These are phyloP conservation scores for Euphorbia corollata DNA, from an alignment of 441 rosid species.

Conservation along the genomic window DNA sequence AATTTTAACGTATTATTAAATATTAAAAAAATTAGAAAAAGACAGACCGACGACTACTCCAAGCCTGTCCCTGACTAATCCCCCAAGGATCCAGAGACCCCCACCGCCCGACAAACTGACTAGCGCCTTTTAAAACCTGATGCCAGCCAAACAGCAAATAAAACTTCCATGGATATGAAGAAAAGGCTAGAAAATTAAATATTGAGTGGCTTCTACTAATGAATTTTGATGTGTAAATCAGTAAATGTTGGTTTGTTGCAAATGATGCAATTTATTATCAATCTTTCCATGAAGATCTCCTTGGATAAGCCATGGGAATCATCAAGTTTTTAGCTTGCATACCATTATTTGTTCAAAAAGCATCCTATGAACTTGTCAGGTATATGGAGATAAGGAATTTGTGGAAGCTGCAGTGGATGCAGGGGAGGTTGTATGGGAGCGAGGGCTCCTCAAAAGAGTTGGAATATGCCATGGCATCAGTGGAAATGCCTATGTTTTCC, in stretches of 20 bases:
- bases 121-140: too few species aligned
- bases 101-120: too few species aligned
- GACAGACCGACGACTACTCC: too few species aligned
- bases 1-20: too few species aligned
- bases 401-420: conserved; percentile 56
- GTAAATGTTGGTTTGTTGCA: not conserved
- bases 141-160: not conserved
- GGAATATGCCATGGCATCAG: conserved; percentile 71
- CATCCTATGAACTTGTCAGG: conserved; percentile 30
- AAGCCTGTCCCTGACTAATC: too few species aligned
- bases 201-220: not conserved
- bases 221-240: not conserved
- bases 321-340: not conserved
- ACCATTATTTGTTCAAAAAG: not conserved
- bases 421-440: conserved; percentile 53
- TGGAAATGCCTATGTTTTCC: conserved; percentile 53
- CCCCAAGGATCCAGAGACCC: too few species aligned
- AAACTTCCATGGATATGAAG: too few species aligned
- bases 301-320: not conserved
- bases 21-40: too few species aligned
- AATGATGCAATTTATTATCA: not conserved
- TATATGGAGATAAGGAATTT: conserved; percentile 46
- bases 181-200: not conserved
- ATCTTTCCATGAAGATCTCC: not conserved
- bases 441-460: conserved; percentile 57